Percentiles rank a stretch among this genome's conserved stretches.
phyloP scores from a whole-genome alignment of 768 basidiomycete genomes.

The Crassisporium funariophilum region DNA sequence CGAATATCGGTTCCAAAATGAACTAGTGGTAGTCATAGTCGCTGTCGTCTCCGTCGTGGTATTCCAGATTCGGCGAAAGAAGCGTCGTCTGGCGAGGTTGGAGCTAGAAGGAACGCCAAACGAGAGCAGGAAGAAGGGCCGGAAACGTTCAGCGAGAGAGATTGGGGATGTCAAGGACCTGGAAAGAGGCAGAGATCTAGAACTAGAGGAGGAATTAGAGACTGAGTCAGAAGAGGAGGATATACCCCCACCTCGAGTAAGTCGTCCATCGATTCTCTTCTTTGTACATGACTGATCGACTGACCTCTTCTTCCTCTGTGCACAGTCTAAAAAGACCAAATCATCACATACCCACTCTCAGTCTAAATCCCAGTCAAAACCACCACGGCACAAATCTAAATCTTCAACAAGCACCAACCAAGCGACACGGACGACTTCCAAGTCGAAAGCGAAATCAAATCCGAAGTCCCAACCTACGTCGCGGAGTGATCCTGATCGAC shows the following conservation, averaged over 20 bases:
- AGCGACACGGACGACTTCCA: constrained; percentile 2
- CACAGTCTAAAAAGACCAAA: too few species aligned
- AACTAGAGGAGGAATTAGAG: constrained; percentile 11
- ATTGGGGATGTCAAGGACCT: constrained; percentile 12
- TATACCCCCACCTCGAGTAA: too few species aligned
- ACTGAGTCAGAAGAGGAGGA: constrained; percentile 10
- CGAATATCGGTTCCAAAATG: background rate
- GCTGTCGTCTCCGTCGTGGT: constrained; percentile 25
- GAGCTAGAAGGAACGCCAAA: constrained; percentile 1
- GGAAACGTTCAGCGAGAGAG: constrained; percentile 1
- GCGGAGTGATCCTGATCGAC: constrained; percentile 8
- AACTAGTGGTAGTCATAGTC: constrained; percentile 27
- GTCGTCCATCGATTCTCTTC: too few species aligned
- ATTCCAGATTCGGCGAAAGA: constrained; percentile 30
- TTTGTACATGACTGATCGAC: too few species aligned
- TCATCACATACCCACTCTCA: too few species aligned
- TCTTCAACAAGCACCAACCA: background rate
- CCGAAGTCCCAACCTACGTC: constrained; percentile 4
- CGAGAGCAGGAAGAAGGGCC: constrained; percentile 8
- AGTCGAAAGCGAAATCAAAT: constrained; percentile 11
- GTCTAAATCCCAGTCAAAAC: too few species aligned
- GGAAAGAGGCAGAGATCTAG: constrained; percentile 7
- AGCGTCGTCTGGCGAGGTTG: constrained; percentile 11
- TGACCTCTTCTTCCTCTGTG: too few species aligned
- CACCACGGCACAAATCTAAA: background rate